Conservation (phyloP, 805 yeast genomes). For the Spathaspora sp. region DNA sequence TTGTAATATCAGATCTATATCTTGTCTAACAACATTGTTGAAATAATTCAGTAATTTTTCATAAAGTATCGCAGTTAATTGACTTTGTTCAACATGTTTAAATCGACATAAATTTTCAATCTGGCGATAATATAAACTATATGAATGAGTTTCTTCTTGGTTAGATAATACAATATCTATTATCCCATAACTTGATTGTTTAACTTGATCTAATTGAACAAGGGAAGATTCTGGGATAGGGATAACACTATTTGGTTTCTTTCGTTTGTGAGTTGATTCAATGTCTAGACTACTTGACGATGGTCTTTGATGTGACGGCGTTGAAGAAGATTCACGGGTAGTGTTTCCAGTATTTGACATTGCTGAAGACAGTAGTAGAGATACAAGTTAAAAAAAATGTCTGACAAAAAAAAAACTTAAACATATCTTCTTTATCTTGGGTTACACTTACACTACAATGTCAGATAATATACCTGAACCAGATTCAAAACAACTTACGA, state of each 20-base stretch:
- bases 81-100: constrained; percentile 30
- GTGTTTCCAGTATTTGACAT: not conserved
- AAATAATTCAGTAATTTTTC: constrained; percentile 5
- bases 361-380: not conserved
- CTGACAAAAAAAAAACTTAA: not conserved
- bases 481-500: constrained; percentile 38
- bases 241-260: constrained; percentile 12
- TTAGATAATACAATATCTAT: constrained; percentile 18
- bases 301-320: constrained; percentile 6
- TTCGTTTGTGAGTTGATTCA: constrained; percentile 12
- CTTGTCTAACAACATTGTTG: not conserved
- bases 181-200: constrained; percentile 8
- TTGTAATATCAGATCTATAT: not conserved
- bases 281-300: constrained; percentile 1
- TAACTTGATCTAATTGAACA: constrained; percentile 9
- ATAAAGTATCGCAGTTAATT: constrained; percentile 16
- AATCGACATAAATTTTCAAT: constrained; percentile 31
- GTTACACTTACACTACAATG: not conserved
- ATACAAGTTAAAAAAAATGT: no score
- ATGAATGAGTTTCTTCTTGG: constrained; percentile 14
- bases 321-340: not conserved
- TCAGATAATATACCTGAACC: constrained; percentile 5
- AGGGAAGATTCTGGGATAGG: not conserved
- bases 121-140: constrained; percentile 20
- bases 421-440: not conserved